Conservation (phyloP, 2,329 filamentous ascomycete species). For the Diaporthe capsici region DNA sequence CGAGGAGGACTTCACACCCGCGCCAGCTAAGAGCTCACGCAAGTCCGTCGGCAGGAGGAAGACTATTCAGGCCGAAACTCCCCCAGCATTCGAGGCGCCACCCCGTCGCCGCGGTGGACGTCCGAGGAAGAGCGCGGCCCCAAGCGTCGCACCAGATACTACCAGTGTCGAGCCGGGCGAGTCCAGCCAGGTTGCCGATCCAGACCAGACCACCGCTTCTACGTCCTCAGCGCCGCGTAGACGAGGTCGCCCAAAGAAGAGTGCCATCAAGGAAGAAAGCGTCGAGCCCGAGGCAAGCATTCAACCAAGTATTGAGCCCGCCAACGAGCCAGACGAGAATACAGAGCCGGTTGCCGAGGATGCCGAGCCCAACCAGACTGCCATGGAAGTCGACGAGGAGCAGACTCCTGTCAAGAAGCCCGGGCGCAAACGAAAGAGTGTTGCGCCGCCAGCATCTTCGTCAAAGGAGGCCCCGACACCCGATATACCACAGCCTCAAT, state of each 20-base stretch:
- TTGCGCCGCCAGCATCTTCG: slow-evolving; percentile 54
- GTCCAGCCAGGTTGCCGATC: slow-evolving; percentile 32
- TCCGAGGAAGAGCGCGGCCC: slow-evolving; percentile 57
- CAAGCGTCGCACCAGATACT: slow-evolving; percentile 46
- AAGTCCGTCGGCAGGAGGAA: slow-evolving; percentile 53
- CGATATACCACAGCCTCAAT: slow-evolving; percentile 49
- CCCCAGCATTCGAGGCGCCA: slow-evolving; percentile 50
- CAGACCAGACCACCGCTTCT: slow-evolving; percentile 19
- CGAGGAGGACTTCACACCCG: slow-evolving; percentile 86
- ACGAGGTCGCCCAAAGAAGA: slow-evolving; percentile 38
- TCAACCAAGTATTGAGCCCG: slow-evolving; percentile 51
- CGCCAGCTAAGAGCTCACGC: slow-evolving; percentile 66
- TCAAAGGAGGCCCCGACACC: slow-evolving; percentile 50
- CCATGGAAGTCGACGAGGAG: slow-evolving; percentile 50
- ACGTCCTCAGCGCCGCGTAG: slow-evolving; percentile 27
- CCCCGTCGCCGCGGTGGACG: slow-evolving; percentile 57
- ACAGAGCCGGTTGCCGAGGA: slow-evolving; percentile 43
- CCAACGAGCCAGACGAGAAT: slow-evolving; percentile 46
- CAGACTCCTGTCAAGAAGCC: slow-evolving; percentile 57
- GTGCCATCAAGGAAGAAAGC: slow-evolving; percentile 40
- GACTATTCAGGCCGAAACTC: slow-evolving; percentile 39
- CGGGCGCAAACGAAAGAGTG: slow-evolving; percentile 78
- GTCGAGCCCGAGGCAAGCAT: slow-evolving; percentile 38
- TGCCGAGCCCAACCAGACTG: slow-evolving; percentile 49
- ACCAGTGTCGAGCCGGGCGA: slow-evolving; percentile 66